phyloP scores from a whole-genome alignment of 352 stramenopile genomes.

The Globisporangium heterothallicum region DNA sequence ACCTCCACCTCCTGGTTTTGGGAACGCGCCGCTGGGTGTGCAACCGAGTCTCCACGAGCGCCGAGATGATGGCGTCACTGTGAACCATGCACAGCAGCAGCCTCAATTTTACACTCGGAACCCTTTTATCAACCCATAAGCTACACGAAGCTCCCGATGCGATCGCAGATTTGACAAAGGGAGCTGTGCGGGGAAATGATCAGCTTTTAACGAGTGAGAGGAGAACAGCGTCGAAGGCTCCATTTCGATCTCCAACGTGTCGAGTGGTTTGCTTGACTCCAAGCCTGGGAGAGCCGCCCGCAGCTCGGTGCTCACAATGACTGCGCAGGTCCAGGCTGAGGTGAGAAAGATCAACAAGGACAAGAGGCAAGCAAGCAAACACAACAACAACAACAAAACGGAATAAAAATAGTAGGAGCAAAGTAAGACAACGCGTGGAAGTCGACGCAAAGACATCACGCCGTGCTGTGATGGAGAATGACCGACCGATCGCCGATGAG shows the following conservation, averaged over 20 bases:
- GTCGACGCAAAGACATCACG: neutral
- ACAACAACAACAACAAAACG: neutral
- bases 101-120: conserved; percentile 43
- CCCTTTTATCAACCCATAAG: conserved; percentile 60
- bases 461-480: too few species aligned
- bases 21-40: neutral
- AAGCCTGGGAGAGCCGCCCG: neutral
- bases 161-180: neutral
- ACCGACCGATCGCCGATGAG: too few species aligned
- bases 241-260: neutral
- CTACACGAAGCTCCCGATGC: neutral
- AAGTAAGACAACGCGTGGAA: neutral
- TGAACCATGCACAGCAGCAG: conserved; percentile 13
- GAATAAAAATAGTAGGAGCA: neutral
- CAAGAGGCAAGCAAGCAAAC: neutral
- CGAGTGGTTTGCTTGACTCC: neutral
- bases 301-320: neutral
- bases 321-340: neutral
- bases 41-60: neutral
- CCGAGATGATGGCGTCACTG: neutral
- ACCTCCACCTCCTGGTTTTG: conserved; percentile 29
- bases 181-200: conserved; percentile 2
- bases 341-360: neutral
- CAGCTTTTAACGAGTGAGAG: neutral
- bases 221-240: neutral